Evolutionary conservation across 306 rosid genomes (phyloP), one percentile per base, ranked within the genome.

Genomic region (Quercus gilva): DNA sequence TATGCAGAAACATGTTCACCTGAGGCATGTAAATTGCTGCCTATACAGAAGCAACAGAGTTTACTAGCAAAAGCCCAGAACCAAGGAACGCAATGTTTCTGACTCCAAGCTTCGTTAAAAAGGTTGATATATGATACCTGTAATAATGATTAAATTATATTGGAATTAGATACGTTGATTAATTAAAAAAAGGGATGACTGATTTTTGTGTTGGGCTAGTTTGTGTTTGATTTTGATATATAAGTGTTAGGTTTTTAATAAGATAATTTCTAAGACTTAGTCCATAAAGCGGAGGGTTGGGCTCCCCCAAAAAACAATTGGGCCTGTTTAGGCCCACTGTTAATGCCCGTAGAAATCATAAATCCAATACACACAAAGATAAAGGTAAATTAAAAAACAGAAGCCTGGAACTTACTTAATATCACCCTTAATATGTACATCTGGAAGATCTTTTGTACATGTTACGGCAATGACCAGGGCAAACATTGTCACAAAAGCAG

Each of bases 121-220:
- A 91, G 78, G 98, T 94, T 51, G 98, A 91, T 90, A 94, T 92
- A 82, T 91, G 88, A 90, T 85, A 94, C 90, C 98, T 92, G 79
- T 78, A 80, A 69, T 71, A 17, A 75, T 85, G 51, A 59, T 82
- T 72, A 79, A 37, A 56, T 53, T 13, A 76, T 74, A n/a, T 68
- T 37, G 73, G 56, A 23, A 51, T 82, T 81, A 84, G 74, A 74
- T 61, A 64, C 12, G 3, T 64, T 58, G 64, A 51, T 35, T 73
- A 53, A n/a, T 55, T 28, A 21, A 19, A 37, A 35, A 71, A 60
- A 20, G 43, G 21, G 49, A 65, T 31, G 43, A 43, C 21, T 15
- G 43, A 7, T 43, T 65, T 65, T 23, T 29, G 23, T 29, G 33
- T 29, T 29, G 1, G 5, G 5, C 5, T 29, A 29, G 5, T 29